Evolutionary conservation across 768 basidiomycete genomes (phyloP), one percentile per base, ranked within the genome.

Genomic region (Rhodocollybia butyracea): DNA sequence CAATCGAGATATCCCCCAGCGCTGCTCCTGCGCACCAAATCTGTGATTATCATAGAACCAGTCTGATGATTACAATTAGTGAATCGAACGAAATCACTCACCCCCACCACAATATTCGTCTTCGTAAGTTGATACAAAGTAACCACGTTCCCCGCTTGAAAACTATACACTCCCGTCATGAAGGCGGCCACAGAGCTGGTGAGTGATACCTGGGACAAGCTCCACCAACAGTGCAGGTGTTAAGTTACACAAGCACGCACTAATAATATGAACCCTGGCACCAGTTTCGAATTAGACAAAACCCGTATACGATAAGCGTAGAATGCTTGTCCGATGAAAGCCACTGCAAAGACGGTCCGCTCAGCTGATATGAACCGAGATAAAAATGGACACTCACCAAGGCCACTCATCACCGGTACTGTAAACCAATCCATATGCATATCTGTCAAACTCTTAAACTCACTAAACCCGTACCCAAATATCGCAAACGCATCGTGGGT

Each of bases 401-500:
- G 13, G 15, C 42, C 42, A 43, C 42, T 43, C 42, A 52, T 52
- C 4, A 52, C 26, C 8, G 51, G 34, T 29, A 42, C 36, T 21
- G 51, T 32, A 22, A 52, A 52, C 51, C 51, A 52, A 40, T 39
- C 19, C 2, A 39, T 17, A 26, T 39, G 34, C 34, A 39, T 42
- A 21, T 34, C 12, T 13, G 36, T 39, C 51, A 52, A 29, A 19
- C 27, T 38, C 31, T 38, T 36, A 17, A 34, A 24, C 17, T 38
- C 24, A 24, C 51, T 36, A 26, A 22, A 52, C 19, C 51, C 40
- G 7, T 27, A 38, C 2, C 46, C 46, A 48, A 24, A 53, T 1
- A 24, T 40, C 2, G 24, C 43, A 21, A 58, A 58, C 1, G 43
- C 52, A 38, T 29, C 43, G 52, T 54, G 19, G 3, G 52, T 54